These are phyloP conservation scores for Fusarium tjaetaba DNA, from an alignment of 2,329 filamentous ascomycete species.

Conservation along the genomic window DNA sequence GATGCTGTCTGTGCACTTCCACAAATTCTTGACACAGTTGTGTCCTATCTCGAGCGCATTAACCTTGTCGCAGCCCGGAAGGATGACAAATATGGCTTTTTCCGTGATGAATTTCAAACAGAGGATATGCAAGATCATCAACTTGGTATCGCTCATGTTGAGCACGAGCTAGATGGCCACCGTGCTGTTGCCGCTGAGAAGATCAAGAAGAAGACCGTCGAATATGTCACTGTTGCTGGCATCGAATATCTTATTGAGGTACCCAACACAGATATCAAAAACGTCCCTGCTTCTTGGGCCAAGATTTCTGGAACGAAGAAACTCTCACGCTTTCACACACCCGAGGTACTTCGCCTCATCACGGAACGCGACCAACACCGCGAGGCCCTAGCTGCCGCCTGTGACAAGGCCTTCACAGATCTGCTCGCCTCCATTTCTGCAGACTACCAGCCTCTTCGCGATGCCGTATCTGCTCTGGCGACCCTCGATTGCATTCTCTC, in stretches of 20 bases:
- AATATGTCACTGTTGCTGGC: constrained; percentile 85
- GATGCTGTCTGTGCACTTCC: constrained; percentile 81
- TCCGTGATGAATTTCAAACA: constrained; percentile 86
- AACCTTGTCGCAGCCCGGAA: constrained; percentile 83
- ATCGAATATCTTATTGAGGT: constrained; percentile 97
- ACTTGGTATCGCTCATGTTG: constrained; percentile 88
- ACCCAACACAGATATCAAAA: constrained; percentile 81
- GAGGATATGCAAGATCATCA: constrained; percentile 91
- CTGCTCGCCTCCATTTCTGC: constrained; percentile 78
- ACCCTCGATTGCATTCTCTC: constrained; percentile 91
- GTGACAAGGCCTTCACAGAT: constrained; percentile 80
- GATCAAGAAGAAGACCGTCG: constrained; percentile 74
- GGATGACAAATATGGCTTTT: constrained; percentile 95
- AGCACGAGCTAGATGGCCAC: constrained; percentile 86
- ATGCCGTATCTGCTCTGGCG: constrained; percentile 86
- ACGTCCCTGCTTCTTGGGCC: constrained; percentile 91
- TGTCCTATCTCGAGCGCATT: constrained; percentile 83
- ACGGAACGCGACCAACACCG: constrained; percentile 94
- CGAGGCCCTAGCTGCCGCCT: constrained; percentile 90
- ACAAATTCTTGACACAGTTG: constrained; percentile 76
- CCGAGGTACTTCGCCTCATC: constrained; percentile 84
- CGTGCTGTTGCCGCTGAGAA: constrained; percentile 75
- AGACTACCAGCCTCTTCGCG: constrained; percentile 90
- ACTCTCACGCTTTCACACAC: constrained; percentile 91
- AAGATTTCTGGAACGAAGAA: constrained; percentile 97